phyloP scores from a whole-genome alignment of 148 eudicot genomes.

The Talinum fruticosum region DNA sequence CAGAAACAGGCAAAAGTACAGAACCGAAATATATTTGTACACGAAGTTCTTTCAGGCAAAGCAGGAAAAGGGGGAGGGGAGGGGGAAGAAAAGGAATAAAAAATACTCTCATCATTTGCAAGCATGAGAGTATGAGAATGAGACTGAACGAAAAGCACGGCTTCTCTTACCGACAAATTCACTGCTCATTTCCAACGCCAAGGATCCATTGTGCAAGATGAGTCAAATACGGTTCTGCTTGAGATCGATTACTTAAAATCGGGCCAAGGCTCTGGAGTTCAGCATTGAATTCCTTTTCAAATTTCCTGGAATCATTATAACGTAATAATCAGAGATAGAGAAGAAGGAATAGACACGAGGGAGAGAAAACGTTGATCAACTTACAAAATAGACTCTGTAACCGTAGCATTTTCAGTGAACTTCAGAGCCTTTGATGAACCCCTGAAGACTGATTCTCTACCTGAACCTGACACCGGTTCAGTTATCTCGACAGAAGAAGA shows the following conservation, averaged over 20 bases:
- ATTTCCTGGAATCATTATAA: slow-evolving; percentile 60
- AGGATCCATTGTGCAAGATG: slow-evolving; percentile 94
- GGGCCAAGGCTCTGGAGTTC: slow-evolving; percentile 88
- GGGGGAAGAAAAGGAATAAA: neutral
- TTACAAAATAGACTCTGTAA: slow-evolving; percentile 67
- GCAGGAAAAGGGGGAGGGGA: neutral
- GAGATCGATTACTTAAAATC: slow-evolving; percentile 71
- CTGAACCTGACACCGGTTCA: slow-evolving; percentile 31
- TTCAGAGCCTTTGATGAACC: slow-evolving; percentile 43
- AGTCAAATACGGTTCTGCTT: slow-evolving; percentile 82
- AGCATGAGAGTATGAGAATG: no score
- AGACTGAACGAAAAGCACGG: neutral
- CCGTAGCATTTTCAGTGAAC: slow-evolving; percentile 47
- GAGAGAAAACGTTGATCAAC: slow-evolving; percentile 13
- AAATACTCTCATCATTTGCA: neutral
- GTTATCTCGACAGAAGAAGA: slow-evolving; percentile 57
- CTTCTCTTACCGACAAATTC: neutral
- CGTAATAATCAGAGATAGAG: neutral
- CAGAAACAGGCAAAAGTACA: neutral
- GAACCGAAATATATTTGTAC: neutral
- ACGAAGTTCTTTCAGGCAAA: neutral
- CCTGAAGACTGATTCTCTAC: slow-evolving; percentile 39
- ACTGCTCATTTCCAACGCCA: slow-evolving; percentile 59
- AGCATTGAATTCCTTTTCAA: slow-evolving; percentile 75
- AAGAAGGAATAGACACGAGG: slow-evolving; percentile 9